These are phyloP conservation scores for Albatrellus ellisii DNA, from an alignment of 768 basidiomycete species.

Conservation along the genomic window DNA sequence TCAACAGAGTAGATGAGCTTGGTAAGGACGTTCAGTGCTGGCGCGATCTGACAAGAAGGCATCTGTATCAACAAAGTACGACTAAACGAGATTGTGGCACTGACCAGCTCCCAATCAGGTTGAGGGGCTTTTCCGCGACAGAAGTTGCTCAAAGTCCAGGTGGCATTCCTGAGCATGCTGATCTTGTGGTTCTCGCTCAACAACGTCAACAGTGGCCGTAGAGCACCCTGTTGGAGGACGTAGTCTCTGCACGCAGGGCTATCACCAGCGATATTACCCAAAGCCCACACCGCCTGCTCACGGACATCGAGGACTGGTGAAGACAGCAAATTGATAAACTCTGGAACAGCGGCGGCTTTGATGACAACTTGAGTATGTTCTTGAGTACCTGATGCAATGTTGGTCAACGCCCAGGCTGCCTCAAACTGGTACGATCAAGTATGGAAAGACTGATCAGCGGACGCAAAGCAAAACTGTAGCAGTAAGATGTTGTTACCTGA, in stretches of 20 bases:
- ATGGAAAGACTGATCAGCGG: conserved; percentile 3
- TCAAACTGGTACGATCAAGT: conserved; percentile 52
- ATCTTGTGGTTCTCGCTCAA: conserved; percentile 96
- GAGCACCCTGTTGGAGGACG: conserved; percentile 85
- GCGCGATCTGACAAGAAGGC: conserved; percentile 70
- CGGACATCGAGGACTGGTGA: conserved; percentile 94
- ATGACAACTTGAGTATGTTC: conserved; percentile 99
- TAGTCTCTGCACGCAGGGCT: conserved; percentile 96
- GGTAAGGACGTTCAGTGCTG: conserved; percentile 90
- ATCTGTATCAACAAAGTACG: conserved; percentile 10
- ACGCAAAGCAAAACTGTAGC: neutral
- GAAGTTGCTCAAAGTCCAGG: conserved; percentile 99
- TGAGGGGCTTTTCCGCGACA: conserved; percentile 97
- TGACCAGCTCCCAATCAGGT: conserved; percentile 92
- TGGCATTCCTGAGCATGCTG: conserved; percentile 96
- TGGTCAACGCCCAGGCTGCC: conserved; percentile 95
- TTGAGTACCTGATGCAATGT: conserved; percentile 96
- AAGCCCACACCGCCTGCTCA: conserved; percentile 98
- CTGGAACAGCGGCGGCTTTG: conserved; percentile 84
- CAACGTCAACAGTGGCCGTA: conserved; percentile 81
- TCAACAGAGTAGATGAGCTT: conserved; percentile 98
- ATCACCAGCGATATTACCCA: conserved; percentile 98
- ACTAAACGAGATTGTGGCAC: conserved; percentile 17
- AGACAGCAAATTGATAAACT: conserved; percentile 93
- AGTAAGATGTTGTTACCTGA: conserved; percentile 37